Percentiles rank a stretch among this genome's conserved stretches.
Conservation (phyloP, 192 early-diverging fungal genomes). For the Coemansia reversa region DNA sequence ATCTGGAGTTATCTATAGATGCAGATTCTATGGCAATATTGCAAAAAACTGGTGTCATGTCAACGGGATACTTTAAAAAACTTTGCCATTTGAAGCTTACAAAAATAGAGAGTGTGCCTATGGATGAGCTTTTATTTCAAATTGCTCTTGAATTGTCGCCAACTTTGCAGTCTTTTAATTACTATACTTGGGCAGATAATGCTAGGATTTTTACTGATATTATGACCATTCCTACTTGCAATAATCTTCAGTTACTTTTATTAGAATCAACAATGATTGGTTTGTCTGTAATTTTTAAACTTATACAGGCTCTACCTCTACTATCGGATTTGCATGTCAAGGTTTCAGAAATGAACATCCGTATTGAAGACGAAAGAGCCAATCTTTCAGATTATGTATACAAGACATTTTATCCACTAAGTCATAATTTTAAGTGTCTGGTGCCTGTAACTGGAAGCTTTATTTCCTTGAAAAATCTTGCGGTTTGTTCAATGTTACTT, state of each 20-base stretch:
- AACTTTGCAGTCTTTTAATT: no score
- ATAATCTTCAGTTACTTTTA: background rate
- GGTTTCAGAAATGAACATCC: background rate
- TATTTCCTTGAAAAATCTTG: no score
- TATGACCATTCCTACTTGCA: background rate
- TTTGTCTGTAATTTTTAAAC: background rate
- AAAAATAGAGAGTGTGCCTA: no score
- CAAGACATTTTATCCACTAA: background rate
- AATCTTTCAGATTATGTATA: conserved; percentile 8
- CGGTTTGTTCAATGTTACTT: background rate
- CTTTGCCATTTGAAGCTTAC: no score
- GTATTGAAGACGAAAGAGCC: background rate
- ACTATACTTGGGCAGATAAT: no score
- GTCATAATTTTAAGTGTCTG: conserved; percentile 7
- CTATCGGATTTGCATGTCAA: background rate
- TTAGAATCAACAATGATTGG: background rate
- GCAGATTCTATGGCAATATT: no score
- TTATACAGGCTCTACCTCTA: background rate
- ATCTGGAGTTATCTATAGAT: no score
- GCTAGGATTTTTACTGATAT: no score
- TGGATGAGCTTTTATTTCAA: no score
- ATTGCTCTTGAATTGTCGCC: no score
- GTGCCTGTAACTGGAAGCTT: background rate
- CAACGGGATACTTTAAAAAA: no score
- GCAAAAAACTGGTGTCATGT: no score